A percentile compares a stretch with the other conserved stretches of the same genome.
Conservation (phyloP, 73 alveolate genomes). For the Tetrahymena thermophila region DNA sequence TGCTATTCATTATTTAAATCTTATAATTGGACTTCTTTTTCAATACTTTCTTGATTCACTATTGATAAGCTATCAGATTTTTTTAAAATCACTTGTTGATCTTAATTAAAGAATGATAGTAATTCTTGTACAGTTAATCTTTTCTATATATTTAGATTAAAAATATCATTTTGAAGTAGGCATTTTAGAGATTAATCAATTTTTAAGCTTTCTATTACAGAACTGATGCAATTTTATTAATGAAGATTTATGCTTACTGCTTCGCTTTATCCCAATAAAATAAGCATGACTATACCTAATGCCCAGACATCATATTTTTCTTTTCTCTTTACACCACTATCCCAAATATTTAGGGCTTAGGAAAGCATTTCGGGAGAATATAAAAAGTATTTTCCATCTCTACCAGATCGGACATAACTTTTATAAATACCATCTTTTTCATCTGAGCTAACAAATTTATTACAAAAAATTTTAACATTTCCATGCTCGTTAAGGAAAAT, state of each 20-base stretch:
- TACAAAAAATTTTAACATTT: not conserved
- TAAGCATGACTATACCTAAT: not conserved
- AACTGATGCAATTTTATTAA: not conserved
- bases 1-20: not conserved
- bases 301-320: not conserved
- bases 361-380: not conserved
- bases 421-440: not conserved
- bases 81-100: not conserved
- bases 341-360: not conserved
- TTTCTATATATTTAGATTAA: not conserved
- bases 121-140: not conserved
- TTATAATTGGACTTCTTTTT: not conserved
- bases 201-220: not conserved
- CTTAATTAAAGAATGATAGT: not conserved
- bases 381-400: not conserved
- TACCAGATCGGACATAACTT: not conserved
- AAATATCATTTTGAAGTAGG: not conserved
- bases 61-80: not conserved
- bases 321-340: not conserved
- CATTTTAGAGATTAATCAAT: not conserved
- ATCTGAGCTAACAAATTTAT: not conserved
- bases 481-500: not conserved
- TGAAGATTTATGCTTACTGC: not conserved
- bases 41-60: not conserved
- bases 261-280: not conserved